Base-by-base conservation (phyloP, 2,329 filamentous ascomycete genomes). In the Cercospora berteroae region DNA sequence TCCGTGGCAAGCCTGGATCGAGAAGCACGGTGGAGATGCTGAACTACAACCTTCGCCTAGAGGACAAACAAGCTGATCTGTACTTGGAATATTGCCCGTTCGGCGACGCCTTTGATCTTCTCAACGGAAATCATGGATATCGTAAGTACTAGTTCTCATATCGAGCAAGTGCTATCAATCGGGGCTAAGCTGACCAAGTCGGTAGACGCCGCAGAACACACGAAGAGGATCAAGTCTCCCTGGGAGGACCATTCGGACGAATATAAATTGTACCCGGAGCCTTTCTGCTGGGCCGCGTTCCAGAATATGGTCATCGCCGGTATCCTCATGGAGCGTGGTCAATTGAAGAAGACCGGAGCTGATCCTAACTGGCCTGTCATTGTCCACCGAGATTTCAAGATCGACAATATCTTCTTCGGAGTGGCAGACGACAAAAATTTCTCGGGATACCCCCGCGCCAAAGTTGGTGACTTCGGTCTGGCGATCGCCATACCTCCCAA, bases 271-370 rank as follows among this genome's bases (percentile, higher is more conserved):
- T 25, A 65, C 4, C 67, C 67, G 10, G 67, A 69, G 59, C 65
- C 67, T 23, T 71, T 72, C 57, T 31, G 66, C 10, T 70, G 68
- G 70, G 42, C 60, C n/a, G 63, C 64, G 4, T 67, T 73, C 39
- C 64, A 64, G 12, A 65, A 48, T 57, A 23, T 73, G 18, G 66
- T 63, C 12, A 66, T 29, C 5, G 68, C 66, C 1, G 71, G 69
- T 23, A 31, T 67, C 8, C 52, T 71, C 10, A 68, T 72, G 64
- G 63, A 69, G 42, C 52, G 62, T 2, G 69, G 68, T 33, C 50
- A 63, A 29, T 16, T 64, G 6, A n/a, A 58, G 5, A 44, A 18
- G 12, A 27, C 36, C 3, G 60, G 58, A 9, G 25, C 61, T 9
- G 36, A 60, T 16, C 23, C 33, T 20, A 23, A 44, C 2, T 70